These are phyloP conservation scores for Rhodocollybia butyracea DNA, from an alignment of 768 basidiomycete genomes.

Conservation along the genomic window DNA sequence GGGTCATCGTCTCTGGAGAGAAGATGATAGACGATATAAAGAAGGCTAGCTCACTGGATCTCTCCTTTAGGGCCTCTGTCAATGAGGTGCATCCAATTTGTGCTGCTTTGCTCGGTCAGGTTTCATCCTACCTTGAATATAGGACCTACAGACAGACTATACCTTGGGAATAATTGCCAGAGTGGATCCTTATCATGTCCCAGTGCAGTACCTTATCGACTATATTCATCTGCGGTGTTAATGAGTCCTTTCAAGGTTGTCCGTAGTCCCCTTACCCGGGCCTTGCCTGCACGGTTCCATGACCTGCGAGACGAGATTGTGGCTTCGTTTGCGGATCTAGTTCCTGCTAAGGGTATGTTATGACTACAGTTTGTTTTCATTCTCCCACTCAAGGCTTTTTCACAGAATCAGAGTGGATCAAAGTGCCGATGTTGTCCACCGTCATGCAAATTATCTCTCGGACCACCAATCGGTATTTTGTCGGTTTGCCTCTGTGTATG, in stretches of 20 bases:
- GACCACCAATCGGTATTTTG: slow-evolving; percentile 11
- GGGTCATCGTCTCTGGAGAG: slow-evolving; percentile 26
- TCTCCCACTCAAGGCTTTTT: not conserved
- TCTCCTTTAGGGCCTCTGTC: slow-evolving; percentile 17
- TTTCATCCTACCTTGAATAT: not conserved
- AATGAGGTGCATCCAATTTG: not conserved
- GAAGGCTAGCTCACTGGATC: slow-evolving; percentile 24
- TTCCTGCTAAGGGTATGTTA: slow-evolving; percentile 7
- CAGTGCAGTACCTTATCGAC: too few species aligned
- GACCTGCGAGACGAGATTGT: slow-evolving; percentile 11
- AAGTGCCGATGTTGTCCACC: slow-evolving; percentile 4
- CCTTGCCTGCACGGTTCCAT: slow-evolving; percentile 5
- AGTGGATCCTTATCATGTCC: slow-evolving; percentile 8
- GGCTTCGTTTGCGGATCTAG: slow-evolving; percentile 7
- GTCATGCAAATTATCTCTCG: slow-evolving; percentile 8
- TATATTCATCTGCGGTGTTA: too few species aligned
- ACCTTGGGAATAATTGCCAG: slow-evolving; percentile 1
- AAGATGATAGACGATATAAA: slow-evolving; percentile 31
- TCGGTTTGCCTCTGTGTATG: slow-evolving; percentile 12
- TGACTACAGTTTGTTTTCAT: not conserved
- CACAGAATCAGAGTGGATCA: slow-evolving; percentile 8
- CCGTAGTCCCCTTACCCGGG: slow-evolving; percentile 8
- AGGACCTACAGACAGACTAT: slow-evolving; percentile 7
- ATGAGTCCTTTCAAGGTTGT: too few species aligned
- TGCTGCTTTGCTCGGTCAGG: not conserved